These are phyloP conservation scores for Gossypium trilobum DNA, from an alignment of 441 rosid genomes.

Conservation along the genomic window DNA sequence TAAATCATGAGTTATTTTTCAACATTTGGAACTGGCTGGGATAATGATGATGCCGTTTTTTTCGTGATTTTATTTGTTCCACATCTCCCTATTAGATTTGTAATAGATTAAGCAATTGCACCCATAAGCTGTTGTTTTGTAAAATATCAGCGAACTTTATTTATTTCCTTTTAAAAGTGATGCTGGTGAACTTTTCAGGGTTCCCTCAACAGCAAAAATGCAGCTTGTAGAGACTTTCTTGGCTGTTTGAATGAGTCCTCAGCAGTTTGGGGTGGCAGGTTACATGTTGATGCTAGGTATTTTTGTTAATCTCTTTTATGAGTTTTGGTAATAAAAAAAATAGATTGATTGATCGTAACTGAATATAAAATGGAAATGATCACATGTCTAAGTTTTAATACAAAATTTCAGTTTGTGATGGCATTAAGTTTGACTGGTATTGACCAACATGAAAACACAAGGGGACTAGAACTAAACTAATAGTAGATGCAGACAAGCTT, in stretches of 20 bases:
- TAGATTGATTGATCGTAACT: not conserved
- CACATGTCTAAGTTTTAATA: not conserved
- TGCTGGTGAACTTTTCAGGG: slow-evolving; percentile 43
- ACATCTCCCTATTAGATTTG: not conserved
- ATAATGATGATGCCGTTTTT: not conserved
- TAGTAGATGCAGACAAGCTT: too few relatives aligned
- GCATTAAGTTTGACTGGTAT: not conserved
- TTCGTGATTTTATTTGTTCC: not conserved
- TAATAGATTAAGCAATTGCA: slow-evolving; percentile 9
- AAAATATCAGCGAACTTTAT: not conserved
- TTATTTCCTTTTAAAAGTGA: not conserved
- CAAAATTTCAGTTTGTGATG: not conserved
- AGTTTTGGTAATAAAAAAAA: not conserved
- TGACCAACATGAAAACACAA: not conserved
- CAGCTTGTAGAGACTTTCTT: slow-evolving; percentile 47
- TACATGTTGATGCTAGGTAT: slow-evolving; percentile 68
- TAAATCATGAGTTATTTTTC: slow-evolving; percentile 3
- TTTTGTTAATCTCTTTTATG: not conserved
- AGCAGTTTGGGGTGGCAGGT: slow-evolving; percentile 53
- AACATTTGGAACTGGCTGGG: not conserved
- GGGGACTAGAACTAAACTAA: not conserved
- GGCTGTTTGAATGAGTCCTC: slow-evolving; percentile 54
- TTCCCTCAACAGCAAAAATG: slow-evolving; percentile 54
- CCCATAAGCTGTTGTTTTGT: not conserved
- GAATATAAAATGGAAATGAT: not conserved